These are phyloP conservation scores for Cochlearia excelsa DNA, from an alignment of 345 rosid genomes.

Conservation along the genomic window DNA sequence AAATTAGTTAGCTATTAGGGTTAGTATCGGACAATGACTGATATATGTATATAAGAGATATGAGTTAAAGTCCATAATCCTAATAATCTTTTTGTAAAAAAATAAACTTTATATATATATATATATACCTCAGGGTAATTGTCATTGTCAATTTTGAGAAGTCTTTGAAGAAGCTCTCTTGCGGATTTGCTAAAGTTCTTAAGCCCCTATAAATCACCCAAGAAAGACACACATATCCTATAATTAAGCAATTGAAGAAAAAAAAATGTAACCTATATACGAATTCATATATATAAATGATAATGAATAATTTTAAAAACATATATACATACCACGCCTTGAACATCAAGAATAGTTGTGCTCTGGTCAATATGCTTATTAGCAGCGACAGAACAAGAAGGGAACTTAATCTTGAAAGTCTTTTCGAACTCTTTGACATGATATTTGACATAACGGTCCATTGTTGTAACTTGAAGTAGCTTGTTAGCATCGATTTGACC, in stretches of 20 bases:
- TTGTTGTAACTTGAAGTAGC: slow-evolving; percentile 87
- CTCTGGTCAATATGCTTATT: slow-evolving; percentile 95
- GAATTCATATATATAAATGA: no score
- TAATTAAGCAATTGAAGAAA: neutral
- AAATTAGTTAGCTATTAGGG: no score
- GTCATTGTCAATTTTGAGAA: slow-evolving; percentile 77
- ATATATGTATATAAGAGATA: no score
- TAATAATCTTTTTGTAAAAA: no score
- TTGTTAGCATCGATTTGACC: slow-evolving; percentile 89
- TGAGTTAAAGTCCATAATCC: no score
- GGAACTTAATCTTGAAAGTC: slow-evolving; percentile 80
- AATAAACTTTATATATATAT: neutral
- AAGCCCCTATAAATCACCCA: slow-evolving; percentile 57
- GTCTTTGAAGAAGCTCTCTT: slow-evolving; percentile 66
- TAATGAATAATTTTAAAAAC: neutral
- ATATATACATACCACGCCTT: slow-evolving; percentile 76
- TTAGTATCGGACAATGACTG: no score
- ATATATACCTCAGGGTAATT: slow-evolving; percentile 86
- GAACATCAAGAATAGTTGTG: slow-evolving; percentile 96
- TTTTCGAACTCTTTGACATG: slow-evolving; percentile 97
- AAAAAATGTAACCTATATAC: no score
- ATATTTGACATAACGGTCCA: slow-evolving; percentile 88
- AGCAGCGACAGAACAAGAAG: slow-evolving; percentile 90
- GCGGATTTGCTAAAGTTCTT: slow-evolving; percentile 83
- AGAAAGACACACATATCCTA: slow-evolving; percentile 2